These are phyloP conservation scores for Ophiosphaerella narmari DNA, from an alignment of 2,329 filamentous ascomycete species.

Conservation along the genomic window DNA sequence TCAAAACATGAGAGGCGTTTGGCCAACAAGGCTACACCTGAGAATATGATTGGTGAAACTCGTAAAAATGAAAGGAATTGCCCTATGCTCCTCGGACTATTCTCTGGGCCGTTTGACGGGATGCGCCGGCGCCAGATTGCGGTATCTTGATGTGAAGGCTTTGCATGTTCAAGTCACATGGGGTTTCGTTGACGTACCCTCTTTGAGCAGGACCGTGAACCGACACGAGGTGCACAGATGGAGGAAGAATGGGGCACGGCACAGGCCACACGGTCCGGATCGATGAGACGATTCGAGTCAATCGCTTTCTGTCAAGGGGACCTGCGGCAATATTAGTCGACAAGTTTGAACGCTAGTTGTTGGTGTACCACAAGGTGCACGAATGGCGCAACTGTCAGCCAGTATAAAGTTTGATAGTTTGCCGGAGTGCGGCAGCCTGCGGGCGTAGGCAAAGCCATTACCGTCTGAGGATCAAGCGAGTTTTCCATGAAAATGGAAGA, in stretches of 20 bases:
- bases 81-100: neutral
- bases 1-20: neutral
- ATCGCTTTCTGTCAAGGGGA: slow-evolving; percentile 11
- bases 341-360: slow-evolving; percentile 19
- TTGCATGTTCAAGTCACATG: slow-evolving; percentile 10
- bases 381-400: slow-evolving; percentile 9
- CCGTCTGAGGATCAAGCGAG: slow-evolving; percentile 17
- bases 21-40: slow-evolving; percentile 7
- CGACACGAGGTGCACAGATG: slow-evolving; percentile 2
- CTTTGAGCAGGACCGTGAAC: slow-evolving; percentile 7
- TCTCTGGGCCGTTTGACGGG: slow-evolving; percentile 1
- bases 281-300: slow-evolving; percentile 9
- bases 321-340: slow-evolving; percentile 21
- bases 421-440: slow-evolving; percentile 13
- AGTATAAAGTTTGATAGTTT: slow-evolving; percentile 20
- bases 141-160: slow-evolving; percentile 3
- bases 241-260: neutral
- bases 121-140: neutral
- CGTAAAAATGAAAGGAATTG: slow-evolving; percentile 7
- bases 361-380: slow-evolving; percentile 14
- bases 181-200: neutral
- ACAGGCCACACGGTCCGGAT: slow-evolving; percentile 5
- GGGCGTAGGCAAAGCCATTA: slow-evolving; percentile 8
- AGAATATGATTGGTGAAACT: slow-evolving; percentile 23
- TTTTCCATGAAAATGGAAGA: neutral